Evolutionary conservation across 495 filamentous ascomycete genomes (phyloP).

Genomic region (Penicillium lividum): DNA sequence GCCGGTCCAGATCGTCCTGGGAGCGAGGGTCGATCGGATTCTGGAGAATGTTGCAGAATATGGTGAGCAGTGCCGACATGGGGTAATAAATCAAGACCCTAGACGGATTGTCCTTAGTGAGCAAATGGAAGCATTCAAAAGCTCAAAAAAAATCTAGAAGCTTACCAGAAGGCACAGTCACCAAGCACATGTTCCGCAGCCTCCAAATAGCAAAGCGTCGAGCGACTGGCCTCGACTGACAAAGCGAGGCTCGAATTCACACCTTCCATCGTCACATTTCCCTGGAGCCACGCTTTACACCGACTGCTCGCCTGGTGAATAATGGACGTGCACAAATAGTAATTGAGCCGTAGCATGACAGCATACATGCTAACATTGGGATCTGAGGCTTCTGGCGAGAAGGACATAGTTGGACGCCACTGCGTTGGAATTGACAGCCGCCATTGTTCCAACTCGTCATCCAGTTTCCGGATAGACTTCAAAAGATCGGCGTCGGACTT

Average conservation of each 20-base stretch:
- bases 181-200: conserved; percentile 41
- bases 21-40: conserved; percentile 48
- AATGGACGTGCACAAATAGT: conserved; percentile 51
- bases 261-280: conserved; percentile 43
- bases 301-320: conserved; percentile 54
- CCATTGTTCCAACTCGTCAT: conserved; percentile 54
- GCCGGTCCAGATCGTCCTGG: conserved; percentile 42
- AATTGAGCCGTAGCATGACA: conserved; percentile 51
- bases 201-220: conserved; percentile 48
- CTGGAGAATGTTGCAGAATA: conserved; percentile 54
- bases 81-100: conserved; percentile 55
- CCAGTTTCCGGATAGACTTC: conserved; percentile 52
- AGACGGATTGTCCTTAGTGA: too few species aligned
- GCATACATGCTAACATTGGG: conserved; percentile 43
- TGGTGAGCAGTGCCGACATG: conserved; percentile 49
- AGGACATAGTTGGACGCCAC: conserved; percentile 47
- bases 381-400: conserved; percentile 37
- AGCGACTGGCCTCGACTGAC: conserved; percentile 54
- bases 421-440: conserved; percentile 43
- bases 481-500: conserved; percentile 56
- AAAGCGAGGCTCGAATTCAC: conserved; percentile 51
- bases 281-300: conserved; percentile 41
- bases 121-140: too few species aligned
- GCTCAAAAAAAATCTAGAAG: too few species aligned
- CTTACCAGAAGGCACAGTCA: conserved; percentile 50